Base-by-base conservation (phyloP, 306 rosid species). In the Biancaea sappan region DNA sequence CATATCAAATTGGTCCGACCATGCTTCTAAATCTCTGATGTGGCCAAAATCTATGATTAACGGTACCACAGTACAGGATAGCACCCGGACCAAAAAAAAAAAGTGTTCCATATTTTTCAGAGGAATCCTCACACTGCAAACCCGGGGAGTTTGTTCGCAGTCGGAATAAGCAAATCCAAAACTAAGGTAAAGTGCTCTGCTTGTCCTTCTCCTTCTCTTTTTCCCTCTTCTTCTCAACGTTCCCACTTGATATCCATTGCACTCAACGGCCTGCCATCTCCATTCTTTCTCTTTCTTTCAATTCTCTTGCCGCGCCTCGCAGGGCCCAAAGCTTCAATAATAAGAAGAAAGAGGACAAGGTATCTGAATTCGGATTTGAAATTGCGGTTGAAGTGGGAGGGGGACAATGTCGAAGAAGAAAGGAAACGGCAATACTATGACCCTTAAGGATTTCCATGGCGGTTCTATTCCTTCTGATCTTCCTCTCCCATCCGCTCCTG, bases 401-500 rank as follows among this genome's bases (percentile, higher is more conserved):
- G 56, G 58, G 60, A 77, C 58, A 72, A 91, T 94, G 98, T 94
- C 98, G 90, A 94, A 91, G 96, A 94, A 94, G 97, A 94, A 90
- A 70, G 88, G 28, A 24, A 84, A 84, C 67, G 95, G 95, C 44
- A 88, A 84, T 69, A 91, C 98, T 50, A 94, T 91, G 98, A 91
- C 96, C 47, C 94, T 94, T 46, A 94, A 90, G 86, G 98, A 91
- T 76, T 94, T 94, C 80, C 97, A 94, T 74, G 98, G 98, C 67
- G 97, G 97, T 22, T 91, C 96, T 41, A 94, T 94, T 14, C 97
- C 97, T 32, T 77, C 91, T 74, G 93, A 94, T 90, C 96, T 94
- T 64, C 89, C 95, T 83, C 96, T 94, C 57, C 98, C 97, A 60
- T 91, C 98, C 41, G 97, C 98, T 77, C 95, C 97, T 5, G 97